phyloP scores from a whole-genome alignment of 345 rosid genomes.

The Populus deltoides region DNA sequence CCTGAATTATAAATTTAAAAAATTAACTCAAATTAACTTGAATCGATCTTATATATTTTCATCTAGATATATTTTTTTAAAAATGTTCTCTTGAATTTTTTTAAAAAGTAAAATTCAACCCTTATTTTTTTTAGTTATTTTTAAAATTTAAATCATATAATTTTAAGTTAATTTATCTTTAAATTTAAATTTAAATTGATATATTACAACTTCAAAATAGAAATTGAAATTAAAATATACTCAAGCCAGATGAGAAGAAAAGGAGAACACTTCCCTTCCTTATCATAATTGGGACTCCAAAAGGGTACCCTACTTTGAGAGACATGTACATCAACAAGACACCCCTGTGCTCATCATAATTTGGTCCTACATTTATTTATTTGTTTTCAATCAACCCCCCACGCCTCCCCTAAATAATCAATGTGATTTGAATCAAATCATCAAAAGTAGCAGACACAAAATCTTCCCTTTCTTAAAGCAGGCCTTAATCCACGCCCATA shows the following conservation, averaged over 20 bases:
- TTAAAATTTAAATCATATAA: too few species aligned
- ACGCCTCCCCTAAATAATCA: not conserved
- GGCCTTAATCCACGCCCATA: slow-evolving; percentile 9
- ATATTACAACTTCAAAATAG: too few species aligned
- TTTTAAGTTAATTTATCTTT: too few species aligned
- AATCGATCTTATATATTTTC: too few species aligned
- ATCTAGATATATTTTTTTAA: too few species aligned
- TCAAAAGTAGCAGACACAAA: slow-evolving; percentile 1
- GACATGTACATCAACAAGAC: slow-evolving; percentile 8
- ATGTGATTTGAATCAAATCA: slow-evolving; percentile 9
- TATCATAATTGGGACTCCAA: slow-evolving; percentile 11
- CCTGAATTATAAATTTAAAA: too few species aligned
- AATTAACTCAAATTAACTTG: rapidly evolving
- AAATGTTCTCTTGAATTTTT: too few species aligned
- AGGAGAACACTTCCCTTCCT: not conserved
- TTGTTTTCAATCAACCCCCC: not conserved
- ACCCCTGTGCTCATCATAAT: slow-evolving; percentile 1
- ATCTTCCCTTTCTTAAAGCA: slow-evolving; percentile 3
- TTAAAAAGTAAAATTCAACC: too few species aligned
- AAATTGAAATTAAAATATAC: too few species aligned
- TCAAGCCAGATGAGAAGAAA: too few species aligned
- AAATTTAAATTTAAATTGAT: too few species aligned
- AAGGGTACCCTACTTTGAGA: slow-evolving; percentile 11
- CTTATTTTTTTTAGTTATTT: too few species aligned
- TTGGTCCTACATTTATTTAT: not conserved